These are phyloP conservation scores for Trypanosoma mega DNA, from an alignment of 208 protist genomes.

Conservation along the genomic window DNA sequence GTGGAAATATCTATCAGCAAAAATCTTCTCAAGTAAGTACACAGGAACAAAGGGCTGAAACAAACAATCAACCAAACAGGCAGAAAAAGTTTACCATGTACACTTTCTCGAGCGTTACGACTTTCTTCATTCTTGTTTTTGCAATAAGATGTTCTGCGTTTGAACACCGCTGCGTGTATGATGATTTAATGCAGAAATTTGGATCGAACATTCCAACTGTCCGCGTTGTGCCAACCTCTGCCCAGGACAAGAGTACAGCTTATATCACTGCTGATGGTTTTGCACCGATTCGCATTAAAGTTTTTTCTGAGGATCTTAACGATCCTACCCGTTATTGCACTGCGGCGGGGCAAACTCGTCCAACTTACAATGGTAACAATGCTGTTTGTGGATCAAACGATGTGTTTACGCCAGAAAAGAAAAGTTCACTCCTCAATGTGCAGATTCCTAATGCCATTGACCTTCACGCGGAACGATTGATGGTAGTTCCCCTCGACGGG, in stretches of 20 bases:
- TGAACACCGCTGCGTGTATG: background rate
- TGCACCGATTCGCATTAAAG: conserved; percentile 17
- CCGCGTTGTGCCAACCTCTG: background rate
- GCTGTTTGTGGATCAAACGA: background rate
- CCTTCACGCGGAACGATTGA: background rate
- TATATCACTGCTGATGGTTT: background rate
- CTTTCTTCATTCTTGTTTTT: background rate
- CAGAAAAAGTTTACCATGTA: conserved; percentile 2
- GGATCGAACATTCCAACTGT: background rate
- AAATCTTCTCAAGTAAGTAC: too few relatives aligned
- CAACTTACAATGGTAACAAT: background rate
- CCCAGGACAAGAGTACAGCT: background rate
- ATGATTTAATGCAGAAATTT: background rate
- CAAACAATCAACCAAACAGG: too few relatives aligned
- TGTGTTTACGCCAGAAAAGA: background rate
- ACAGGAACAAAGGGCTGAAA: too few relatives aligned
- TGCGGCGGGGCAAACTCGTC: background rate
- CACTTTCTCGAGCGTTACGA: background rate
- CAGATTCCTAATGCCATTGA: background rate
- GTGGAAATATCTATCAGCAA: too few relatives aligned
- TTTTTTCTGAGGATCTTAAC: conserved; percentile 15
- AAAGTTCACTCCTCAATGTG: background rate
- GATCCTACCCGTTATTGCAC: conserved; percentile 10
- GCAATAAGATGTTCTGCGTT: background rate
- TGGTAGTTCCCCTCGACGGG: background rate